These are phyloP conservation scores for Curvularia lunata DNA, from an alignment of 2,329 filamentous ascomycete species.

Conservation along the genomic window DNA sequence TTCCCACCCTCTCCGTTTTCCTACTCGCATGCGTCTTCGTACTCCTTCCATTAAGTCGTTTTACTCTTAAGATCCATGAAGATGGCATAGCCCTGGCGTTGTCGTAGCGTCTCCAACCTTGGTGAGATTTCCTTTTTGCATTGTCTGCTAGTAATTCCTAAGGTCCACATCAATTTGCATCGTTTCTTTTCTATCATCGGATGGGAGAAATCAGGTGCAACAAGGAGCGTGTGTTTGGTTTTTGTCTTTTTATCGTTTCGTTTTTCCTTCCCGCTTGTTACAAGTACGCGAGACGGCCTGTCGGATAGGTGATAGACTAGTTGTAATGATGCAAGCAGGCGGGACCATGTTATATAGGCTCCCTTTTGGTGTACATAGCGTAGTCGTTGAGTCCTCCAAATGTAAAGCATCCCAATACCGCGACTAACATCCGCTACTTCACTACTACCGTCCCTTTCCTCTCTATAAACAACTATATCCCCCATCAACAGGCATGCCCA, in stretches of 20 bases:
- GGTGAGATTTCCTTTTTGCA: slow-evolving; percentile 3
- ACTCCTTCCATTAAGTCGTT: slow-evolving; percentile 12
- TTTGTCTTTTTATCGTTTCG: neutral
- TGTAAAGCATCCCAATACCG: slow-evolving; percentile 3
- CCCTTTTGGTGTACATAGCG: slow-evolving; percentile 1
- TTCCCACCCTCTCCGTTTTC: slow-evolving; percentile 16
- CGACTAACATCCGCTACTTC: neutral
- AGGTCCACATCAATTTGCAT: neutral
- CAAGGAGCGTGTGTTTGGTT: neutral
- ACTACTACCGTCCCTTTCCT: neutral
- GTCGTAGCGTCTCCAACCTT: neutral
- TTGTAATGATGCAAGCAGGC: slow-evolving; percentile 2
- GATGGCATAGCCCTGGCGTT: slow-evolving; percentile 16
- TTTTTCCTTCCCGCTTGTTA: neutral
- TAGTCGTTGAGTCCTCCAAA: slow-evolving; percentile 4
- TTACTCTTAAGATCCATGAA: slow-evolving; percentile 10
- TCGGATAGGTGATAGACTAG: neutral
- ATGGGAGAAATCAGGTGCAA: neutral
- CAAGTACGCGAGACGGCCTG: slow-evolving; percentile 3
- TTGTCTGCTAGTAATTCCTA: slow-evolving; percentile 2
- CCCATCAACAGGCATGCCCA: slow-evolving; percentile 55
- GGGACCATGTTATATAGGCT: neutral
- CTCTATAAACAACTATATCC: slow-evolving; percentile 45
- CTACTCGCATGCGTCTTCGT: slow-evolving; percentile 15
- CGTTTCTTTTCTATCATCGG: neutral